A percentile compares a stretch with the other conserved stretches of the same genome.
These are phyloP conservation scores for Vitis rupestris DNA, from an alignment of 164 flowering plant genomes.

Conservation along the genomic window DNA sequence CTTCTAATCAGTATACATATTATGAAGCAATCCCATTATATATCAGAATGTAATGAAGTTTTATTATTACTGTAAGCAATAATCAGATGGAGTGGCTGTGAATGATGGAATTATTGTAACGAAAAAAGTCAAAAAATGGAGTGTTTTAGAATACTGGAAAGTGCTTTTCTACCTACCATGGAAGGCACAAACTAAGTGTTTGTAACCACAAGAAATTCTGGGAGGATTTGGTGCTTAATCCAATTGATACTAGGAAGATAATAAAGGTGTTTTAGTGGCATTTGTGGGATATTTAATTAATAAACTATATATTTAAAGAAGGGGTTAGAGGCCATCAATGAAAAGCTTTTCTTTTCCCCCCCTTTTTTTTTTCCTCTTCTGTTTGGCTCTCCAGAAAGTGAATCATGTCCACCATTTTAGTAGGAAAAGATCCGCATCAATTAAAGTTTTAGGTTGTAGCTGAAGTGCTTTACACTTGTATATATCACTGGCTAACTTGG, in stretches of 20 bases:
- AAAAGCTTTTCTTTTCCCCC: background rate
- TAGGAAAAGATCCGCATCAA: constrained; percentile 1
- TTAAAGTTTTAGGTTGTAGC: background rate
- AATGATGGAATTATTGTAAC: background rate
- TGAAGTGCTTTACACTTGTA: constrained; percentile 8
- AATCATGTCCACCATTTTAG: background rate
- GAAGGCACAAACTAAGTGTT: constrained; percentile 5
- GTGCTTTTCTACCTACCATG: constrained; percentile 16
- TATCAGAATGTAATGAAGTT: too few relatives aligned
- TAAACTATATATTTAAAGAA: background rate
- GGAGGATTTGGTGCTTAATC: constrained; percentile 15
- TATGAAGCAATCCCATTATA: too few relatives aligned
- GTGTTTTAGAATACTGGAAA: background rate
- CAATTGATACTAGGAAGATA: constrained; percentile 12
- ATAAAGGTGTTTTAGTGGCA: constrained; percentile 11
- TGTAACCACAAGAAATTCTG: constrained; percentile 15
- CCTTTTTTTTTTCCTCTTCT: background rate
- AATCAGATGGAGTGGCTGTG: too few relatives aligned
- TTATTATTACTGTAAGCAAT: too few relatives aligned
- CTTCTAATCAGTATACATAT: too few relatives aligned
- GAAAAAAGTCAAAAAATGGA: constrained; percentile 13
- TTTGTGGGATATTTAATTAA: background rate
- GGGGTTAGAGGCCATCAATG: background rate
- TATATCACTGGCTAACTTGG: background rate
- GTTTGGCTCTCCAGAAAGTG: background rate